Conservation (phyloP, 2,329 filamentous ascomycete species). For the Fragosphaeria purpurea region DNA sequence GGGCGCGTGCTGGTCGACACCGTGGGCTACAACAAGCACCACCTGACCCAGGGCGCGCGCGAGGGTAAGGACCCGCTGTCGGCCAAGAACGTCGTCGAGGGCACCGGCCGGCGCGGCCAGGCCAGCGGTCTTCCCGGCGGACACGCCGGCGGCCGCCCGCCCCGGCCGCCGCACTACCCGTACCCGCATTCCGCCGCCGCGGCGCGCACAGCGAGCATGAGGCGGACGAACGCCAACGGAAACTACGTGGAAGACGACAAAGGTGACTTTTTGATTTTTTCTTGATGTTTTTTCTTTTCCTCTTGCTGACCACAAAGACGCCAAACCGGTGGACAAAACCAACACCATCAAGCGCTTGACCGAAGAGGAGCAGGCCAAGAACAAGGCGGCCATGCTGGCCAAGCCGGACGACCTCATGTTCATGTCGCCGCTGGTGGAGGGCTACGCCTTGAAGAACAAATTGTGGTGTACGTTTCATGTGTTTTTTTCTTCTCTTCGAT, state of each 20-base stretch:
- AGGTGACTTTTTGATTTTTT: too few relatives aligned
- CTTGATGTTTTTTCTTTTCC: too few relatives aligned
- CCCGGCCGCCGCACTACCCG: too few relatives aligned
- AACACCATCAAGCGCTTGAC: slow-evolving; percentile 18
- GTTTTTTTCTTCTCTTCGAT: neutral
- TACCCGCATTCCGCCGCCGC: too few relatives aligned
- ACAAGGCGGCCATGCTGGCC: slow-evolving; percentile 29
- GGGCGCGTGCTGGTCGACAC: slow-evolving; percentile 31
- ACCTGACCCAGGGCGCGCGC: slow-evolving; percentile 24
- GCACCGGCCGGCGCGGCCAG: slow-evolving; percentile 4
- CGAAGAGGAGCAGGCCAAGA: slow-evolving; percentile 25
- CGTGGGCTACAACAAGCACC: slow-evolving; percentile 32
- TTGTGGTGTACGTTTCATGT: slow-evolving; percentile 27
- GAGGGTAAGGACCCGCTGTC: slow-evolving; percentile 24
- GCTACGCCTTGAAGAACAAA: slow-evolving; percentile 37
- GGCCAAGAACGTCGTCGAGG: slow-evolving; percentile 12
- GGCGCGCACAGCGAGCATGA: neutral
- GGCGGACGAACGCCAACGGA: neutral
- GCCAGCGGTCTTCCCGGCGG: too few relatives aligned
- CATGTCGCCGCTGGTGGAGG: slow-evolving; percentile 30
- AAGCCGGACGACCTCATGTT: slow-evolving; percentile 29
- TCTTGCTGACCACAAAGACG: too few relatives aligned
- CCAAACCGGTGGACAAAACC: neutral
- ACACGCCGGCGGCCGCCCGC: neutral
- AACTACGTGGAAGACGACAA: too few relatives aligned